A percentile compares a stretch with the other conserved stretches of the same genome.
Evolutionary conservation across 2,329 filamentous ascomycete species (phyloP).

Genomic region (Trichophyton simii): DNA sequence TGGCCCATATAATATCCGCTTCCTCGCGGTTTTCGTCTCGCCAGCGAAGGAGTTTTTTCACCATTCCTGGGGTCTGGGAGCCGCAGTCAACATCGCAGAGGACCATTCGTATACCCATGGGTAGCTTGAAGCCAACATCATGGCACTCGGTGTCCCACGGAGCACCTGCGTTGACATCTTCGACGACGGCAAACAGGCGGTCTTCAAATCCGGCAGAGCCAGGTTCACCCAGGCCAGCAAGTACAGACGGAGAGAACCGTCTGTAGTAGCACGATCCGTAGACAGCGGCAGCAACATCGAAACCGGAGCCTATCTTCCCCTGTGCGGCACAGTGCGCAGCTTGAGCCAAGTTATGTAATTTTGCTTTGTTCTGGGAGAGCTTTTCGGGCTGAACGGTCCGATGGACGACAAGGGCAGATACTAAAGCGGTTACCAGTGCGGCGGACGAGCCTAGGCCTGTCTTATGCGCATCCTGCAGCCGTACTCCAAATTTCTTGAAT

Average conservation of each 20-base stretch:
- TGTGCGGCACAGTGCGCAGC: conserved; percentile 90
- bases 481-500: conserved; percentile 67
- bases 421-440: conserved; percentile 78
- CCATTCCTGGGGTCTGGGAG: conserved; percentile 88
- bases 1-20: conserved; percentile 61
- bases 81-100: conserved; percentile 97
- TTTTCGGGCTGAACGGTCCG: conserved; percentile 33
- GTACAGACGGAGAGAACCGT: conserved; percentile 73
- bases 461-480: conserved; percentile 72
- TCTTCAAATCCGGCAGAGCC: conserved; percentile 54
- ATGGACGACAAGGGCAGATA: conserved; percentile 38
- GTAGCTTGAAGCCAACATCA: conserved; percentile 58
- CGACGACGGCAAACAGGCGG: conserved; percentile 53
- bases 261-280: conserved; percentile 85
- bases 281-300: conserved; percentile 86
- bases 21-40: conserved; percentile 49
- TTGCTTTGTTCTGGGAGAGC: conserved; percentile 40
- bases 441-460: conserved; percentile 92
- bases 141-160: conserved; percentile 70
- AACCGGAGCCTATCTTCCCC: conserved; percentile 90
- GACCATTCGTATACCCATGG: conserved; percentile 60
- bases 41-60: conserved; percentile 82
- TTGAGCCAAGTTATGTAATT: conserved; percentile 86
- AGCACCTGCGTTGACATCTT: conserved; percentile 38
- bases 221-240: conserved; percentile 54